A percentile compares a stretch with the other conserved stretches of the same genome.
Evolutionary conservation across 2,329 filamentous ascomycete species (phyloP).

Genomic region (Penicillium sclerotiorum): DNA sequence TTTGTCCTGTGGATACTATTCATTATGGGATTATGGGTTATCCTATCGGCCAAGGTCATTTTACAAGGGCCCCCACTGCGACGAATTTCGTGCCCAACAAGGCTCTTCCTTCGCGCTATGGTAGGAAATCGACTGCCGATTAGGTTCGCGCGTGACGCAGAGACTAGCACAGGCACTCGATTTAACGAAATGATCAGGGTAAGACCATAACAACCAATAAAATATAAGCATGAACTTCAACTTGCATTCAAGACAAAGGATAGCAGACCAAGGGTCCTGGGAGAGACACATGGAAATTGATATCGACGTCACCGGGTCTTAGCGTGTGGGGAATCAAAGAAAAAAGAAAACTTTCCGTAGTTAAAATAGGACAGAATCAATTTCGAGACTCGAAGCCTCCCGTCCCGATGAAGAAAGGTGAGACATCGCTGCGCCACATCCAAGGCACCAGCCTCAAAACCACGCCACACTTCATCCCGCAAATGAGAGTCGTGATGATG

Average conservation of each 20-base stretch:
- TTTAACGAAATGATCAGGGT: background rate
- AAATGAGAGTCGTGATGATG: constrained; percentile 23
- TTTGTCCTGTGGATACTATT: too few relatives aligned
- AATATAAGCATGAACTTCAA: background rate
- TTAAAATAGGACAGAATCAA: background rate
- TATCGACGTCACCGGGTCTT: constrained; percentile 2
- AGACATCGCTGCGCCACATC: constrained; percentile 14
- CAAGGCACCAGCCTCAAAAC: constrained; percentile 5
- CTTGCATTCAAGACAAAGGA: too few relatives aligned
- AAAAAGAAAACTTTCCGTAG: background rate
- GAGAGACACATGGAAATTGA: background rate
- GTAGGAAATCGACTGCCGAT: constrained; percentile 6
- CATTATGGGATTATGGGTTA: too few relatives aligned
- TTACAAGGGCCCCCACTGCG: background rate
- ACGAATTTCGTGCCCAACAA: constrained; percentile 1
- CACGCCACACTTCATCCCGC: constrained; percentile 15
- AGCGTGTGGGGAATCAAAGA: constrained; percentile 15
- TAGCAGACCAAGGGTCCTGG: too few relatives aligned
- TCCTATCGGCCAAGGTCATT: background rate
- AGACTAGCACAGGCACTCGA: background rate
- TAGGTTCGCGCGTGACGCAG: background rate
- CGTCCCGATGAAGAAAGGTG: background rate
- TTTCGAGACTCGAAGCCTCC: constrained; percentile 3
- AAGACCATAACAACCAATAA: background rate
- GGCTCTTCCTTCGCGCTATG: background rate